These are phyloP conservation scores for Auxenochlorella protothecoides DNA, from an alignment of 139 green algal genomes.

Conservation along the genomic window DNA sequence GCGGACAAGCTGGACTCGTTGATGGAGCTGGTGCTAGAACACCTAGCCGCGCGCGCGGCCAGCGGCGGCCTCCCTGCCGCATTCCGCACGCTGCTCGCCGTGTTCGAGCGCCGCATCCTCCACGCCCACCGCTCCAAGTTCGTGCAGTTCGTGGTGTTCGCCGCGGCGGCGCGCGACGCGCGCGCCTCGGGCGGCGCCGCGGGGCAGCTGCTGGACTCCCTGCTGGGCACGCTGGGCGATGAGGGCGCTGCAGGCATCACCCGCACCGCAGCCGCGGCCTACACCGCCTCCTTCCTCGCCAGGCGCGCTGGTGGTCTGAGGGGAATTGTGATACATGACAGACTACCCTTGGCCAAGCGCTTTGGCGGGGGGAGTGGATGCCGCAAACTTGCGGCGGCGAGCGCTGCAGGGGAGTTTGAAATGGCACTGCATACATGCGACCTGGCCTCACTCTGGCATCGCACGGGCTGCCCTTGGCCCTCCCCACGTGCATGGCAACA, in stretches of 20 bases:
- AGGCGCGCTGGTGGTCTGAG: background rate
- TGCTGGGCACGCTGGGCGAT: slow-evolving; percentile 46
- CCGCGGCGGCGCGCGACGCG: slow-evolving; percentile 7
- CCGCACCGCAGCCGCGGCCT: slow-evolving; percentile 61
- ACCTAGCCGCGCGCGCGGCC: slow-evolving; percentile 39
- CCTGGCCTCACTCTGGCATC: too few relatives aligned
- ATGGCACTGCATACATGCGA: too few relatives aligned
- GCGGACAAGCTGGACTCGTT: slow-evolving; percentile 81
- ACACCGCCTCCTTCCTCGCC: slow-evolving; percentile 78
- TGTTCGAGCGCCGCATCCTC: slow-evolving; percentile 68
- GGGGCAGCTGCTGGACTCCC: slow-evolving; percentile 33
- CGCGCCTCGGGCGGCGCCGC: slow-evolving; percentile 26
- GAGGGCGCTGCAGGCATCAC: slow-evolving; percentile 26
- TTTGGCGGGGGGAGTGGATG: too few relatives aligned
- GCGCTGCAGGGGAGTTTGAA: too few relatives aligned
- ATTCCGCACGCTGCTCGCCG: slow-evolving; percentile 52
- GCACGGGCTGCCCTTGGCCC: too few relatives aligned
- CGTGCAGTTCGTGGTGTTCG: slow-evolving; percentile 65
- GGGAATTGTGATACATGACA: too few relatives aligned
- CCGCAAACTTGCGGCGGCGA: too few relatives aligned
- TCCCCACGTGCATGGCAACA: too few relatives aligned
- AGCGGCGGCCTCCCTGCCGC: slow-evolving; percentile 29
- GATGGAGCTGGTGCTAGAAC: slow-evolving; percentile 73
- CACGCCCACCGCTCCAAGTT: slow-evolving; percentile 84
- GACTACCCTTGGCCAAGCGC: too few relatives aligned